These are phyloP conservation scores for Penicillium riverlandense DNA, from an alignment of 495 filamentous ascomycete species.

Conservation along the genomic window DNA sequence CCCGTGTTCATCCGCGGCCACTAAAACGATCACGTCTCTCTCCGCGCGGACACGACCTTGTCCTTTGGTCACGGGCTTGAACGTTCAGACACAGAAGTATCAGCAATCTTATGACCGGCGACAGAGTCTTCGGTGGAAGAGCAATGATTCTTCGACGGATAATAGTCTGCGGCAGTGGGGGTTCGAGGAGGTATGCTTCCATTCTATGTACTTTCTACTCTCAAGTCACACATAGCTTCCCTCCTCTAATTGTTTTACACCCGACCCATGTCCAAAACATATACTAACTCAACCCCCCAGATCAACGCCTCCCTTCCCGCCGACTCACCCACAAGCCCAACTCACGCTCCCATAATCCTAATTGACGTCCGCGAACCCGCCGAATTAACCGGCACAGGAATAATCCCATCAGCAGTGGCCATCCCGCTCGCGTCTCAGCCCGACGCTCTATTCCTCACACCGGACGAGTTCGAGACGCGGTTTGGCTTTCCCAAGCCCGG, in stretches of 20 bases:
- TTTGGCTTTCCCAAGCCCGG: conserved; percentile 41
- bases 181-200: conserved; percentile 36
- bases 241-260: too few relatives aligned
- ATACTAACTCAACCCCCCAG: conserved; percentile 7
- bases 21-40: too few relatives aligned
- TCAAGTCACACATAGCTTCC: neutral
- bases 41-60: too few relatives aligned
- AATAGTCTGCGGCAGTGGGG: conserved; percentile 24
- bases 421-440: conserved; percentile 72
- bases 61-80: too few relatives aligned
- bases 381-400: conserved; percentile 61
- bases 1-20: too few relatives aligned
- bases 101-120: neutral
- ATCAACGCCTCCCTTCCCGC: conserved; percentile 31
- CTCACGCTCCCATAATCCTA: conserved; percentile 27
- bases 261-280: too few relatives aligned
- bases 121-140: conserved; percentile 14
- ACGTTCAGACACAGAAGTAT: too few relatives aligned
- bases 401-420: conserved; percentile 72
- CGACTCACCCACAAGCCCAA: conserved; percentile 11
- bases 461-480: conserved; percentile 62
- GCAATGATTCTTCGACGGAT: conserved; percentile 3
- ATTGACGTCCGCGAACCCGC: conserved; percentile 79
- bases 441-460: conserved; percentile 65
- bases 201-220: neutral